Conservation (phyloP, 495 filamentous ascomycete species). For the Talaromyces adpressus region DNA sequence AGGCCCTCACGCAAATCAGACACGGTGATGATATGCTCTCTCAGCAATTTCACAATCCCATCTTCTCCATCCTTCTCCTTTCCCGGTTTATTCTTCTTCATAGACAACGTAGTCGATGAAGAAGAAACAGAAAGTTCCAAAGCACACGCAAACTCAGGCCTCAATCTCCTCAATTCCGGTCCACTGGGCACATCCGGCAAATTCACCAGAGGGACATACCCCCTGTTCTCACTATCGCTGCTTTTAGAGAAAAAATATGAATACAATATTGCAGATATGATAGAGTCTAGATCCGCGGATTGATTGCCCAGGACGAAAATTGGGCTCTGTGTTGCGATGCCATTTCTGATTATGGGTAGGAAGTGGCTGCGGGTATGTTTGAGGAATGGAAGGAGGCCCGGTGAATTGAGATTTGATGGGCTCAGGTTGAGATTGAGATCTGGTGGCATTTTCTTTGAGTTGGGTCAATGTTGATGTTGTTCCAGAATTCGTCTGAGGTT, state of each 20-base stretch:
- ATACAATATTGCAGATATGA: slow-evolving; percentile 76
- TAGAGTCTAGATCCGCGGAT: slow-evolving; percentile 78
- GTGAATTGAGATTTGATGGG: neutral
- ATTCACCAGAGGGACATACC: slow-evolving; percentile 79
- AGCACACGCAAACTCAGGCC: slow-evolving; percentile 64
- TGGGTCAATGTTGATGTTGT: neutral
- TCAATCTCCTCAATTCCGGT: slow-evolving; percentile 45
- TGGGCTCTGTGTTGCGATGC: slow-evolving; percentile 15
- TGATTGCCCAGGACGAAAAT: slow-evolving; percentile 43
- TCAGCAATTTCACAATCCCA: slow-evolving; percentile 23
- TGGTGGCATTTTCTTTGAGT: slow-evolving; percentile 2
- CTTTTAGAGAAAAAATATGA: slow-evolving; percentile 66
- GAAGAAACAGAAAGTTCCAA: slow-evolving; percentile 33
- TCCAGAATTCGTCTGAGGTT: neutral
- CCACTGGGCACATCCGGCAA: slow-evolving; percentile 60
- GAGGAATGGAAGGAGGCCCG: slow-evolving; percentile 31
- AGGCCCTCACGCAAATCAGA: slow-evolving; percentile 23
- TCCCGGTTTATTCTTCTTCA: neutral
- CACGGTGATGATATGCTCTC: slow-evolving; percentile 33
- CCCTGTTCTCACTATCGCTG: slow-evolving; percentile 34
- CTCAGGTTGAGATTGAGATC: neutral
- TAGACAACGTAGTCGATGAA: slow-evolving; percentile 11
- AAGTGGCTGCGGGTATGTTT: slow-evolving; percentile 24
- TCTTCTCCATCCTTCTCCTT: neutral
- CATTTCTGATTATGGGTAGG: slow-evolving; percentile 28